Conservation (phyloP, 2,329 filamentous ascomycete genomes). For the Sphaerulina populicola region DNA sequence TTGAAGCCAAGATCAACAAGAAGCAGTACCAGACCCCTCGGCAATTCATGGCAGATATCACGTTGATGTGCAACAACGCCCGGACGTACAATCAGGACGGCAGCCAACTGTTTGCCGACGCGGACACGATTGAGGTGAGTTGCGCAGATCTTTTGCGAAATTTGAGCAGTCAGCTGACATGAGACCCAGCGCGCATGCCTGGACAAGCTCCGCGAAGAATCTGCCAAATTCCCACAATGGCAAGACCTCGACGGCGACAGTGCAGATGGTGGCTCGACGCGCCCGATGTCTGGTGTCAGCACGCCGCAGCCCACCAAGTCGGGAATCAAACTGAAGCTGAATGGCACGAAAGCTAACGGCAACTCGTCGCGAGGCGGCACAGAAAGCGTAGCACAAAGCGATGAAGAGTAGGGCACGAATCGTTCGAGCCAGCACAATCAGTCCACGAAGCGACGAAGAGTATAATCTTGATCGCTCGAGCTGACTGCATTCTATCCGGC, state of each 20-base stretch:
- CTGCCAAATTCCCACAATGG: conserved; percentile 48
- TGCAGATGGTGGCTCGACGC: conserved; percentile 45
- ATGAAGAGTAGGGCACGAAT: conserved; percentile 42
- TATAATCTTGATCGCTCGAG: conserved; percentile 20
- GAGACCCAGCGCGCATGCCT: conserved; percentile 35
- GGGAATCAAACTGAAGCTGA: conserved; percentile 63
- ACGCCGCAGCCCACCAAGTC: conserved; percentile 50
- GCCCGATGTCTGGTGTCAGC: conserved; percentile 47
- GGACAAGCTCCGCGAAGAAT: conserved; percentile 47
- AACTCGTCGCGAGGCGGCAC: conserved; percentile 34
- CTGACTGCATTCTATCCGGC: too few relatives aligned
- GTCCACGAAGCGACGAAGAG: conserved; percentile 48
- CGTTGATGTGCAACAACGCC: conserved; percentile 79
- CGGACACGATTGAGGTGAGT: conserved; percentile 82
- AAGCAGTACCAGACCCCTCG: conserved; percentile 78
- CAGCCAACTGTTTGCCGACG: conserved; percentile 84
- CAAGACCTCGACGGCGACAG: conserved; percentile 47
- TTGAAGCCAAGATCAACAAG: conserved; percentile 90
- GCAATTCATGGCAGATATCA: conserved; percentile 75
- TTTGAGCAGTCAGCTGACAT: conserved; percentile 2
- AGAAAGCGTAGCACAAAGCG: conserved; percentile 43
- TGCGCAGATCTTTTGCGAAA: neutral
- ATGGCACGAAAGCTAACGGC: conserved; percentile 38
- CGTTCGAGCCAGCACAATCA: neutral
- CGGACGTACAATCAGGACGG: conserved; percentile 95